Conservation (phyloP, 2,329 filamentous ascomycete genomes). For the Hypomyces rosellus region DNA sequence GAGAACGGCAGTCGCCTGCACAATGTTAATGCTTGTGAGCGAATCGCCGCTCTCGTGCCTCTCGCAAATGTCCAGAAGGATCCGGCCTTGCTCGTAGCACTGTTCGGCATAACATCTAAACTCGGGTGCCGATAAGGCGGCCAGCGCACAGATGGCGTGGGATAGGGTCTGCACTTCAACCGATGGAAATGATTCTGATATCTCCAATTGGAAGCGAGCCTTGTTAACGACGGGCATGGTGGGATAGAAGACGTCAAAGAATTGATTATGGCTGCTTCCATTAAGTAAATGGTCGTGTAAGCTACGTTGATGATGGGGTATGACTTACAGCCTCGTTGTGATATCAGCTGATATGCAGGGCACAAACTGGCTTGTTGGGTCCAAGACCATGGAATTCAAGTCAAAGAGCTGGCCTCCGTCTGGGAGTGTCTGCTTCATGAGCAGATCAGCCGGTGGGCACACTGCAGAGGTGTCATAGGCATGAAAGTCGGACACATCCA, state of each 20-base stretch:
- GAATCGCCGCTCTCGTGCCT: conserved; percentile 5
- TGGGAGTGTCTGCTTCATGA: not conserved
- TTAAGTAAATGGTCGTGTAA: not conserved
- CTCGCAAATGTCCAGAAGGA: conserved; percentile 8
- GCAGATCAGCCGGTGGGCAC: not conserved
- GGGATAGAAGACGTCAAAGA: conserved; percentile 8
- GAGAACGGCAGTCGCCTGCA: conserved; percentile 5
- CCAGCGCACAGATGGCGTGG: conserved; percentile 4
- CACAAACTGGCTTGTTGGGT: conserved; percentile 1
- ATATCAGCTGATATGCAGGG: not conserved
- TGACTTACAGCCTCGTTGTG: not conserved
- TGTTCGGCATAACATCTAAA: not conserved
- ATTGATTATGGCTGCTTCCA: conserved; percentile 2
- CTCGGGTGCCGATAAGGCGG: conserved; percentile 2
- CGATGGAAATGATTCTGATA: not conserved
- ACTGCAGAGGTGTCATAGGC: not conserved
- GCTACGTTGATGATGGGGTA: not conserved
- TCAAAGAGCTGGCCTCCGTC: not conserved
- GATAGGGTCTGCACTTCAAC: conserved; percentile 5
- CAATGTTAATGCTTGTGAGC: conserved; percentile 4
- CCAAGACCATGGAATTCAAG: not conserved
- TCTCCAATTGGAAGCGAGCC: conserved; percentile 5
- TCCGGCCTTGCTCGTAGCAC: conserved; percentile 8
- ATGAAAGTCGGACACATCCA: not conserved
- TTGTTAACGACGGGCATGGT: conserved; percentile 8